Conservation (phyloP, 164 flowering plant genomes). For the Vitis cinerea region DNA sequence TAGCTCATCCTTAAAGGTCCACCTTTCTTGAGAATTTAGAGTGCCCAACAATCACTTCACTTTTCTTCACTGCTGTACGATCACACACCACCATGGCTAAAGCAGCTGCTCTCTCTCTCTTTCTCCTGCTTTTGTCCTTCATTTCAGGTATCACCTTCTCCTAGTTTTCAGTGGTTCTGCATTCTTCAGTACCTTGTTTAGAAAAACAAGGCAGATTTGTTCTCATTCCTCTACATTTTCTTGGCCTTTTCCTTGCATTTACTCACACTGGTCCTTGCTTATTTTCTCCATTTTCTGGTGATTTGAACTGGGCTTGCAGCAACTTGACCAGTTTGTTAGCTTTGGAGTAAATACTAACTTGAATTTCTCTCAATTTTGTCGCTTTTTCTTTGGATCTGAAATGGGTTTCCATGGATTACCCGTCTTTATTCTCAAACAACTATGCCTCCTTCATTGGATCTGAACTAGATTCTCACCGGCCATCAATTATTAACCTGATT, state of each 20-base stretch:
- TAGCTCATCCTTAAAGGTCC: not conserved
- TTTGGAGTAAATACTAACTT: no score
- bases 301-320: not conserved
- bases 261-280: no score
- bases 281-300: not conserved
- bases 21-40: not conserved
- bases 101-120: constrained; percentile 14
- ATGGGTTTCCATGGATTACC: not conserved
- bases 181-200: not conserved
- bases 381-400: not conserved
- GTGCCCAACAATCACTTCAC: not conserved
- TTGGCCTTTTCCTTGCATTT: no score
- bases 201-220: not conserved
- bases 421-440: not conserved
- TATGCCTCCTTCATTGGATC: not conserved
- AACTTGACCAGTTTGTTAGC: not conserved
- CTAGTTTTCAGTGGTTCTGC: not conserved
- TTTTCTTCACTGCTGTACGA: not conserved
- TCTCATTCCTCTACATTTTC: not conserved
- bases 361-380: not conserved
- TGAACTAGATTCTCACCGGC: not conserved
- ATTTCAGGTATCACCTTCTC: constrained; percentile 30
- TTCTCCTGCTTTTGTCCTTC: constrained; percentile 33
- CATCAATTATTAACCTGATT: not conserved
- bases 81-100: constrained; percentile 21